A percentile compares a stretch with the other conserved stretches of the same genome.
Conservation (phyloP, 2,329 filamentous ascomycete species). For the Aureobasidium sp. region DNA sequence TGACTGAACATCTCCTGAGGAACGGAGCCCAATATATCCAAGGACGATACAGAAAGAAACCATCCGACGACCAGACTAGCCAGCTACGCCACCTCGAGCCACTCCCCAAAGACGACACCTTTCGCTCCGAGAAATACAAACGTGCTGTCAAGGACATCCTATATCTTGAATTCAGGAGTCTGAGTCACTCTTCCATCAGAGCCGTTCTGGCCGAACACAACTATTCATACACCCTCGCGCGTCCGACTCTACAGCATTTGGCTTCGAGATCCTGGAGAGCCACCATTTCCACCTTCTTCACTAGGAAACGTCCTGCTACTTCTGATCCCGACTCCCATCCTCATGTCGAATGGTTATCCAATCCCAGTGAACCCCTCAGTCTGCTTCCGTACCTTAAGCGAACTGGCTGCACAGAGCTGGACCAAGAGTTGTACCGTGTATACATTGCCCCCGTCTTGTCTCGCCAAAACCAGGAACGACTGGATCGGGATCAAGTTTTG, state of each 20-base stretch:
- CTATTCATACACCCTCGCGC: constrained; percentile 64
- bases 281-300: constrained; percentile 61
- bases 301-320: constrained; percentile 51
- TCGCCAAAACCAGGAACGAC: constrained; percentile 30
- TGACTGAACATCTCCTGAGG: constrained; percentile 69
- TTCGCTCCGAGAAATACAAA: constrained; percentile 59
- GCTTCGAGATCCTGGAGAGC: constrained; percentile 70
- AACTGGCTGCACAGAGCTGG: constrained; percentile 52
- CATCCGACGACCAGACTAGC: neutral
- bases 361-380: constrained; percentile 39
- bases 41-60: constrained; percentile 44
- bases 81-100: constrained; percentile 11
- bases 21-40: constrained; percentile 61
- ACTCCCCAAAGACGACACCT: constrained; percentile 54
- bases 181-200: constrained; percentile 64
- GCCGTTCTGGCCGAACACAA: constrained; percentile 75
- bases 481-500: constrained; percentile 31
- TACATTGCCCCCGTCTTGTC: constrained; percentile 36
- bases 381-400: constrained; percentile 53
- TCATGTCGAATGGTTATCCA: constrained; percentile 53
- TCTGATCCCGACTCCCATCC: constrained; percentile 52
- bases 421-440: constrained; percentile 40
- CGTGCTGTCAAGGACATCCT: constrained; percentile 58
- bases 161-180: constrained; percentile 65
- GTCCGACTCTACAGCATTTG: constrained; percentile 58